These are phyloP conservation scores for Sanchytrium tribonematis DNA, from an alignment of 371 early-diverging fungal genomes.

Conservation along the genomic window DNA sequence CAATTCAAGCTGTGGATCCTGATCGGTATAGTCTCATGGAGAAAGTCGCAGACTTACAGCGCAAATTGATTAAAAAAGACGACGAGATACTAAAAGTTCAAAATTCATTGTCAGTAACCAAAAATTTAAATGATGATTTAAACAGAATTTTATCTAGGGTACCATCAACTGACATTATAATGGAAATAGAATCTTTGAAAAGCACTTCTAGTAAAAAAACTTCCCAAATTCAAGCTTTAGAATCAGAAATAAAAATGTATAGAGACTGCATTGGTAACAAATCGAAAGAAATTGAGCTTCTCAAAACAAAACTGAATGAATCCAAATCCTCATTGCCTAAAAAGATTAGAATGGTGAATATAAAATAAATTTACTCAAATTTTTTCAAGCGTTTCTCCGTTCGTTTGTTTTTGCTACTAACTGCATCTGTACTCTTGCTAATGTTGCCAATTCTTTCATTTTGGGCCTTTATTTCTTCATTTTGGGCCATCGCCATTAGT, in stretches of 20 bases:
- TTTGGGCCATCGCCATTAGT: background rate
- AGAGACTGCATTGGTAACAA: background rate
- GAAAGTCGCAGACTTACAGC: background rate
- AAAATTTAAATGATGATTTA: background rate
- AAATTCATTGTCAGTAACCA: background rate
- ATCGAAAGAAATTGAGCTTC: background rate
- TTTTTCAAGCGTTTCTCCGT: background rate
- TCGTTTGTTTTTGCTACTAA: background rate
- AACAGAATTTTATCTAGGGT: background rate
- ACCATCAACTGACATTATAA: background rate
- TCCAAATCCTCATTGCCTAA: too few species aligned
- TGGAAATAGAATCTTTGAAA: background rate
- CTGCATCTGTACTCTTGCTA: background rate
- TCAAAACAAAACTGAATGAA: background rate
- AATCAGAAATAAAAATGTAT: constrained; percentile 1
- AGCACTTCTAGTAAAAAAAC: background rate
- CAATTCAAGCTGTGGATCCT: background rate
- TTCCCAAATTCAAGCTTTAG: background rate
- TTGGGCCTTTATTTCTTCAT: background rate
- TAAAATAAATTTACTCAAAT: too few species aligned
- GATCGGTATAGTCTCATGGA: background rate
- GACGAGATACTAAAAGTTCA: background rate
- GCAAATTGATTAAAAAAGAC: background rate
- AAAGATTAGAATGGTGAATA: too few species aligned
- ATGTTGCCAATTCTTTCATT: background rate